phyloP scores from a whole-genome alignment of 768 basidiomycete genomes.

The Auricularia sp. region DNA sequence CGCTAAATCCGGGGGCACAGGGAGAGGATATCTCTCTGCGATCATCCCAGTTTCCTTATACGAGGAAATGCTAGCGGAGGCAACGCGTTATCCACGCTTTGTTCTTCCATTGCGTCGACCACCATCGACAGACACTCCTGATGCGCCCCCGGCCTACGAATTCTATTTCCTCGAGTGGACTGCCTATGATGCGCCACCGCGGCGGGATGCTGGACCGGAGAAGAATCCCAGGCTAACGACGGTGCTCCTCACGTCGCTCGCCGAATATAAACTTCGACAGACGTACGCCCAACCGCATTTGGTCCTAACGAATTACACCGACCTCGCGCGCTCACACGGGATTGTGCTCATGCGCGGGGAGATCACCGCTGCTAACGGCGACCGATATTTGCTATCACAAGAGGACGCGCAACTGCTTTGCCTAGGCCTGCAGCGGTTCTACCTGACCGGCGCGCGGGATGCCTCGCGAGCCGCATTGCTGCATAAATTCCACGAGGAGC shows the following conservation, averaged over 20 bases:
- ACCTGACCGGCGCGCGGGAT: slow-evolving; percentile 49
- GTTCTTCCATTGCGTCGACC: slow-evolving; percentile 58
- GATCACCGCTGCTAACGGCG: slow-evolving; percentile 53
- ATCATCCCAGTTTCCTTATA: slow-evolving; percentile 69
- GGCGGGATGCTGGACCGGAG: slow-evolving; percentile 34
- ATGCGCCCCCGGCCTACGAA: slow-evolving; percentile 34
- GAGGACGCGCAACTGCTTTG: slow-evolving; percentile 78
- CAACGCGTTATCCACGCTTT: slow-evolving; percentile 46
- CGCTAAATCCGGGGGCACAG: slow-evolving; percentile 68
- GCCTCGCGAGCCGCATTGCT: slow-evolving; percentile 39
- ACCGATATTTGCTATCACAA: slow-evolving; percentile 43
- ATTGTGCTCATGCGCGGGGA: slow-evolving; percentile 86
- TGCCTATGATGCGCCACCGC: slow-evolving; percentile 62
- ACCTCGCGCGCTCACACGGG: slow-evolving; percentile 69
- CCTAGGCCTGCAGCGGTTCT: slow-evolving; percentile 77
- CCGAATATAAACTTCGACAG: slow-evolving; percentile 81
- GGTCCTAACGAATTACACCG: slow-evolving; percentile 85
- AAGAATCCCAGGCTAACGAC: slow-evolving; percentile 43
- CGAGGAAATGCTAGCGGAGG: slow-evolving; percentile 53
- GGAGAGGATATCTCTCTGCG: slow-evolving; percentile 79
- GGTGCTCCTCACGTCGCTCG: slow-evolving; percentile 83
- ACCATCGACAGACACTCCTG: slow-evolving; percentile 11
- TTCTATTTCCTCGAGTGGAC: slow-evolving; percentile 87
- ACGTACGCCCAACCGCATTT: slow-evolving; percentile 87
- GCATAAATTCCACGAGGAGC: slow-evolving; percentile 66